Evolutionary conservation across 2,329 filamentous ascomycete species (phyloP).

Genomic region (Ophiostoma novo-ulmi): DNA sequence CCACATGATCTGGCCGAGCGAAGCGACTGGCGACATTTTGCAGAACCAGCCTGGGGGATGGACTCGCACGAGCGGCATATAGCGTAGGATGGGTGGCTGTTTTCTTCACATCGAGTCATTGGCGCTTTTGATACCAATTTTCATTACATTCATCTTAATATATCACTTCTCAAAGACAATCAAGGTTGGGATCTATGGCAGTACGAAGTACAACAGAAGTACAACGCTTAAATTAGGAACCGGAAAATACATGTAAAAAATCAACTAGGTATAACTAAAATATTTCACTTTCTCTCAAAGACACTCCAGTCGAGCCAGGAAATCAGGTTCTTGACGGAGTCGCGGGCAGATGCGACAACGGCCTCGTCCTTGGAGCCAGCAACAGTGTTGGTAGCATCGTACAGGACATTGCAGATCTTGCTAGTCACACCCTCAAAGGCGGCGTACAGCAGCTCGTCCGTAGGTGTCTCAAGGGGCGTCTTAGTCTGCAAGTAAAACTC

Average conservation of each 20-base stretch:
- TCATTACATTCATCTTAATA: not conserved
- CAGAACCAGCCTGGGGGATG: not conserved
- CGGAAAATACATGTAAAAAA: not conserved
- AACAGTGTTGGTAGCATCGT: constrained; percentile 14
- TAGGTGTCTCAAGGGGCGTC: constrained; percentile 4
- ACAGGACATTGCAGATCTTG: constrained; percentile 21
- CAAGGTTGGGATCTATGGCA: not conserved
- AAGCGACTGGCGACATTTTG: not conserved
- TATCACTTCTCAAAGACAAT: not conserved
- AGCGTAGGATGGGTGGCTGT: not conserved
- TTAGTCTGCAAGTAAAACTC: constrained; percentile 21
- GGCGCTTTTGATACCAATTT: constrained; percentile 1
- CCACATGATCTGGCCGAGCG: constrained; percentile 29
- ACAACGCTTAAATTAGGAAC: not conserved
- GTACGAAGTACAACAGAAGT: not conserved
- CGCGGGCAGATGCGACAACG: constrained; percentile 11
- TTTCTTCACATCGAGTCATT: too few species aligned
- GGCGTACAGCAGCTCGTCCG: constrained; percentile 21
- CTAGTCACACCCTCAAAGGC: constrained; percentile 19
- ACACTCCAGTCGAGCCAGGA: constrained; percentile 25
- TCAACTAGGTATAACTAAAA: not conserved
- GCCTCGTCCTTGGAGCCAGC: not conserved
- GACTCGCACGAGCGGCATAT: not conserved
- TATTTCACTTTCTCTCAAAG: constrained; percentile 15
- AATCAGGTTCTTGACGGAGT: constrained; percentile 19